Evolutionary conservation across 768 basidiomycete genomes (phyloP).

Genomic region (Lactarius tabidus): DNA sequence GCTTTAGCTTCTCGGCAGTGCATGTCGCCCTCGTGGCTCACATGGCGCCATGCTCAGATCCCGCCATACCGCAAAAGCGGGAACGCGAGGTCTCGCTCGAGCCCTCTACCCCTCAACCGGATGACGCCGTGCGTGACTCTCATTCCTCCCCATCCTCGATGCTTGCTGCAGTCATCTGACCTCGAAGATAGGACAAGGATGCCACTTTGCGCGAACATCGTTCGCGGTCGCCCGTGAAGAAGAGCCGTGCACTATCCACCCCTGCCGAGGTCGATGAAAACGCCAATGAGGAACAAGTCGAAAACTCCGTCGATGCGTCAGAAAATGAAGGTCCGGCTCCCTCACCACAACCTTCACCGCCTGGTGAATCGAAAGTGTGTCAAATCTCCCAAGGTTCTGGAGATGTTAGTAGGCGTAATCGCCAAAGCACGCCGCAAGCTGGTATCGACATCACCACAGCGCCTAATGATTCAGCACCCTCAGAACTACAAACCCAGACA

Average conservation of each 20-base stretch:
- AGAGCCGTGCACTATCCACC: conserved; percentile 62
- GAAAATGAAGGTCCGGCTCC: conserved; percentile 32
- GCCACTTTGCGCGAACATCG: conserved; percentile 43
- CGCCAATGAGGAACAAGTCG: conserved; percentile 33
- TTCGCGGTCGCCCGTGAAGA: conserved; percentile 65
- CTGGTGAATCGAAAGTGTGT: conserved; percentile 69
- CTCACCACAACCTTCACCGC: conserved; percentile 47
- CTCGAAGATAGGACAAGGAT: neutral
- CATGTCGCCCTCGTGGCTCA: conserved; percentile 2
- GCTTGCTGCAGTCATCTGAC: neutral
- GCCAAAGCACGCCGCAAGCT: conserved; percentile 31
- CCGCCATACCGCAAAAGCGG: conserved; percentile 51
- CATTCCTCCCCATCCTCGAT: neutral
- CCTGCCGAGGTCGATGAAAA: conserved; percentile 53
- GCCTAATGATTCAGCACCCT: conserved; percentile 14
- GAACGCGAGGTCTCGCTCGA: conserved; percentile 77
- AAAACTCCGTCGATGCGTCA: conserved; percentile 16
- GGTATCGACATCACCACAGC: conserved; percentile 2
- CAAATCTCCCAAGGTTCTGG: conserved; percentile 79
- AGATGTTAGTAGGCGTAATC: conserved; percentile 67
- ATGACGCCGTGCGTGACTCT: conserved; percentile 32
- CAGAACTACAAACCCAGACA: conserved; percentile 32
- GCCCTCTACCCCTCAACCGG: conserved; percentile 42
- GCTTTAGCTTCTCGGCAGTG: neutral
- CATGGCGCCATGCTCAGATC: conserved; percentile 39